Base-by-base conservation (phyloP, 352 stramenopile species). In the Pythium periplocum region DNA sequence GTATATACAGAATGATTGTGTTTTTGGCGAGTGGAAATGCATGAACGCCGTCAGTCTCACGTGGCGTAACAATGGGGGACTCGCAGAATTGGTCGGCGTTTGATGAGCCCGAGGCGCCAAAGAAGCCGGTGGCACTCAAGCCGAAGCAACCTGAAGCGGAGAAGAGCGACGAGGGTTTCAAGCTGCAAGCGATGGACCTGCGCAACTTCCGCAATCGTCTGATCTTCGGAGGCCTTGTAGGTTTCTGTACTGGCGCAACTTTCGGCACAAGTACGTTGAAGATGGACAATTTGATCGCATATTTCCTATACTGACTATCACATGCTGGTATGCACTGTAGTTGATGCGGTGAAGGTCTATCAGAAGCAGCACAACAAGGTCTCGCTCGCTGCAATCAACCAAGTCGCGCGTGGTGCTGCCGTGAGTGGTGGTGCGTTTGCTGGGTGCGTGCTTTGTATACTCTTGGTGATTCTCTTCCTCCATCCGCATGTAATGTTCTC, bases 81-180 rank as follows among this genome's bases (percentile, higher is more conserved):
- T 88, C 78, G 42, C 76, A 91, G 69, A 88, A 88, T 50, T 92
- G 81, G 81, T 85, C 71, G 57, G 83, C 81, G 48, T 92, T 90
- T 69, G 78, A 90, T 34, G 71, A 74, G 37, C 36, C 10, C 26
- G 46, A 57, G n/a, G 61, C 61, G 36, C 30, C 45, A 2, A 39
- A 47, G 43, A 59, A 60, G 48, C 41, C 70, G 30, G 54, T 45
- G 45, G 49, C 57, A 59, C 46, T 53, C 6, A 50, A 56, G 44
- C n/a, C 37, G 4, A 47, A 68, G 44, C 39, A 47, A 34, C 59
- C 53, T 26, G 17, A 36, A 34, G 10, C 53, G 4, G 4, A 53
- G n/a, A 6, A 26, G 34, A 40, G 30, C 36, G n/a, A 36, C 6
- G 47, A 40, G 17, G 48, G 32, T 51, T 62, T 53, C 32, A n/a